phyloP scores from a whole-genome alignment of 371 early-diverging fungal genomes.

The Blastocladiella emersonii region DNA sequence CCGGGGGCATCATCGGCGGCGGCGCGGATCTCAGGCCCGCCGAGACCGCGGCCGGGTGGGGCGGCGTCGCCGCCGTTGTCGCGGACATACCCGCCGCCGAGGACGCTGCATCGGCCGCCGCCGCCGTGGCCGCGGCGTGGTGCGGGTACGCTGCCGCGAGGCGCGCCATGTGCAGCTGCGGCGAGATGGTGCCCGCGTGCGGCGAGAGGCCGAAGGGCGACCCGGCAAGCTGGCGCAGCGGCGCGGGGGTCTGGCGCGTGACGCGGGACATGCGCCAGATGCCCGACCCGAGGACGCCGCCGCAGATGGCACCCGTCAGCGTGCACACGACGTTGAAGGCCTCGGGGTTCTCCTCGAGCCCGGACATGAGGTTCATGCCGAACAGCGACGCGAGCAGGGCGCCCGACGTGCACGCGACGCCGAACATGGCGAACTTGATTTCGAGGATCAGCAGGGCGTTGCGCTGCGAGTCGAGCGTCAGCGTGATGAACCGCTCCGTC shows the following conservation, averaged over 20 bases:
- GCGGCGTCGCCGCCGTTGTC: no score
- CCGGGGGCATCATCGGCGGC: no score
- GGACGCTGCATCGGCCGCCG: no score
- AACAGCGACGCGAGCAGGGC: slow-evolving; percentile 5
- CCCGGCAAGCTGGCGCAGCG: no score
- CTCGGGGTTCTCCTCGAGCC: neutral
- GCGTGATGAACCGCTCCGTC: slow-evolving; percentile 5
- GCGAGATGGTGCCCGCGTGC: no score
- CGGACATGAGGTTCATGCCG: slow-evolving; percentile 5
- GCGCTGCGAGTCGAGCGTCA: slow-evolving; percentile 8
- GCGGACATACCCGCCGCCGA: no score
- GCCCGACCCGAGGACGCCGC: slow-evolving; percentile 2
- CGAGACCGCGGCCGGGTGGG: no score
- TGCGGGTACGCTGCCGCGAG: no score
- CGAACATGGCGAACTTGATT: slow-evolving; percentile 6
- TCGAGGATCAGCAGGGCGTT: slow-evolving; percentile 7
- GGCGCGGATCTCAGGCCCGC: no score
- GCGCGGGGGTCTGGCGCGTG: neutral
- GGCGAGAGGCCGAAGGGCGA: no score
- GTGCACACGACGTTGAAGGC: slow-evolving; percentile 2
- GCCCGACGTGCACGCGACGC: slow-evolving; percentile 6
- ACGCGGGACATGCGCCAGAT: neutral
- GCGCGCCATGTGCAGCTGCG: no score
- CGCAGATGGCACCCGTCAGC: neutral
- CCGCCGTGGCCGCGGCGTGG: no score